Base-by-base conservation (phyloP, 225 moss, liverwort and hornwort genomes). In the Bryoerythrophyllum caledonicum region DNA sequence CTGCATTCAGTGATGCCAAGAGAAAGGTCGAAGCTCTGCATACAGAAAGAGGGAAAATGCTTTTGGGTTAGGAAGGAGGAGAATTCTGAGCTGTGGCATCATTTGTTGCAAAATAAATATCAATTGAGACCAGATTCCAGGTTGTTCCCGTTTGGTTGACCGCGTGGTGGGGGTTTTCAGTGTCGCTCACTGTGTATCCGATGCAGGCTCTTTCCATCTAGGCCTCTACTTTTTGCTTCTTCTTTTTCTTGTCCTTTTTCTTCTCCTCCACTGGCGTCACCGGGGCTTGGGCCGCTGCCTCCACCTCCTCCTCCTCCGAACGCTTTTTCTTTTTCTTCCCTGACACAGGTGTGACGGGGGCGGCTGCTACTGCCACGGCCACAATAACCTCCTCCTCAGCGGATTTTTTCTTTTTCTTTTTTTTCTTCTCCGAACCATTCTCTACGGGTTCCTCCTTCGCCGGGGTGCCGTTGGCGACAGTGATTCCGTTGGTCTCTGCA, bases 201-300 rank as follows among this genome's bases (percentile, higher is more conserved):
- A 17, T 48, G 48, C 48, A 48, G 48, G 4, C 48, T 15, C 48
- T 16, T 48, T 4, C 44, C 0, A 1, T 28, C 78, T 88, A 88
- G 1, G 68, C 83, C 20, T 83, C 76, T 58, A 78, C 65, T 85
- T 78, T 82, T 76, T 83, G 85, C 41, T 88, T 88, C 0, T 85
- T 82, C 51, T 87, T 87, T 49, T 88, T 88, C 79, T 84, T 87
- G 67, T 86, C 79, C 6, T 82, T 85, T 71, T 87, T 84, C 68
- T 68, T 84, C 55, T 82, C 87, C 5, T 65, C 7, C 4, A 71
- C 38, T 23, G 81, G 82, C 4, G 76, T 73, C 68, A 68, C 55
- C 11, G 74, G 55, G 7, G 41, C 67, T 49, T 17, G 38, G 38
- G 38, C 48, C 15, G 38, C 80, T 26, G 34, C 87, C 26, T 58